Evolutionary conservation across 495 filamentous ascomycete species (phyloP), one percentile per base, ranked within the genome.

Genomic region (Aspergillus saccharolyticus): DNA sequence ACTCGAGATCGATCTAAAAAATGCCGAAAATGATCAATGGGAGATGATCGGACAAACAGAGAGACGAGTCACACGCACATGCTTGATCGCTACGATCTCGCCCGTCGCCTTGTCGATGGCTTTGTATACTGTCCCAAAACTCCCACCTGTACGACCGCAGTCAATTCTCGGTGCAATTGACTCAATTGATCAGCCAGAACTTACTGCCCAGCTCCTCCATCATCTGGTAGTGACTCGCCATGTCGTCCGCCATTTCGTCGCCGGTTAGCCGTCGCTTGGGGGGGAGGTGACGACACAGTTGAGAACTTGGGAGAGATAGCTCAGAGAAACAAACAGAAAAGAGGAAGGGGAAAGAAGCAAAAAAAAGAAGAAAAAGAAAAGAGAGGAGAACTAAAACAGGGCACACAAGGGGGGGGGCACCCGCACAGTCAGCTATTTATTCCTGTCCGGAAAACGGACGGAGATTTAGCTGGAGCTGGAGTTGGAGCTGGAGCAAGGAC

Each of bases 91-190:
- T 51, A 96, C 91, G 43, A 91, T 85, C 63, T 96, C 89, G 44
- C 91, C 91, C 9, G 90, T 95, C 10, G 82, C 72, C 61, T 83
- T 85, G 65, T 95, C 90, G 68, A 95, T 89, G 22, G 86, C 94
- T 74, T 98, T 98, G 80, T 96, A 98, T 19, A 98, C 94, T 21
- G 89, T 85, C 51, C 94, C 94, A 72, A 98, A 97, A 72, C 93
- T 97, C 44, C 93, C 93, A 69, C 92, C 91, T 81, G 66, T 8
- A 44, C 44, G 24, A 46, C 12, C 17, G 52, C 15, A 48, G 46
- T n/a, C 44, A 48, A 47, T 60, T 21, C 55, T 24, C 50, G 30
- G n/a, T 51, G 43, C 48, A 42, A 55, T 58, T 51, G 54, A 20
- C 21, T 19, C 33, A 25, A 44, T 52, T 7, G 14, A 16, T 7